phyloP scores from a whole-genome alignment of 169 alveolate genomes.

The Plasmodium reichenowi region DNA sequence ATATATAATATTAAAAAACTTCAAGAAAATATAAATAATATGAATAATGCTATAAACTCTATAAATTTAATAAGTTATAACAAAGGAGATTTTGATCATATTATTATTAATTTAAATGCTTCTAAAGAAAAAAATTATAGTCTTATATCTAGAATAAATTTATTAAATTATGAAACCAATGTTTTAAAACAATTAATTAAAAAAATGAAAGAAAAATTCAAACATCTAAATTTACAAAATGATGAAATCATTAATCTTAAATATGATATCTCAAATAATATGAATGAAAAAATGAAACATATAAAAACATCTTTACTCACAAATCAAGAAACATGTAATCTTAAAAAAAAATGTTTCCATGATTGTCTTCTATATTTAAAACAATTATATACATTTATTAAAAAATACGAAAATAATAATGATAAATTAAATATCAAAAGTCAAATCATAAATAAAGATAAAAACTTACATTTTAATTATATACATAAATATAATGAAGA shows the following conservation, averaged over 20 bases:
- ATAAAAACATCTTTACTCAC: conserved; percentile 50
- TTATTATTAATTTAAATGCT: conserved; percentile 73
- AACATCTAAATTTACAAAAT: conserved; percentile 28
- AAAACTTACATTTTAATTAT: conserved; percentile 57
- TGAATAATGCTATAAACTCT: conserved; percentile 75
- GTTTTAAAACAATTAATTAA: conserved; percentile 49
- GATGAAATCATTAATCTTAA: conserved; percentile 60
- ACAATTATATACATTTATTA: conserved; percentile 58
- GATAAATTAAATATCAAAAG: conserved; percentile 62
- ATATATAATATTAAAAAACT: conserved; percentile 61
- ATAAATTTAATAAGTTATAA: conserved; percentile 47
- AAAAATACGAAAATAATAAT: conserved; percentile 60
- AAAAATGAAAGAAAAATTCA: conserved; percentile 75
- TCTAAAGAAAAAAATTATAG: conserved; percentile 75
- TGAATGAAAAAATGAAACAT: conserved; percentile 56
- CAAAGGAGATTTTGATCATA: conserved; percentile 74
- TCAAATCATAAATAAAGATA: conserved; percentile 72
- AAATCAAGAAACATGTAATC: conserved; percentile 60
- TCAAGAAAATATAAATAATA: conserved; percentile 68
- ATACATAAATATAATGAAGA: conserved; percentile 72
- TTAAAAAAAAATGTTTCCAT: conserved; percentile 70
- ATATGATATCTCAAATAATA: conserved; percentile 41
- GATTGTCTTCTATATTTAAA: conserved; percentile 61
- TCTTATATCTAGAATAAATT: conserved; percentile 66
- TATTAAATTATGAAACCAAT: conserved; percentile 71